Percentiles rank a stretch among this genome's conserved stretches.
Evolutionary conservation across 176 grass and related monocot genomes (phyloP).

Genomic region (Tillandsia leiboldiana): DNA sequence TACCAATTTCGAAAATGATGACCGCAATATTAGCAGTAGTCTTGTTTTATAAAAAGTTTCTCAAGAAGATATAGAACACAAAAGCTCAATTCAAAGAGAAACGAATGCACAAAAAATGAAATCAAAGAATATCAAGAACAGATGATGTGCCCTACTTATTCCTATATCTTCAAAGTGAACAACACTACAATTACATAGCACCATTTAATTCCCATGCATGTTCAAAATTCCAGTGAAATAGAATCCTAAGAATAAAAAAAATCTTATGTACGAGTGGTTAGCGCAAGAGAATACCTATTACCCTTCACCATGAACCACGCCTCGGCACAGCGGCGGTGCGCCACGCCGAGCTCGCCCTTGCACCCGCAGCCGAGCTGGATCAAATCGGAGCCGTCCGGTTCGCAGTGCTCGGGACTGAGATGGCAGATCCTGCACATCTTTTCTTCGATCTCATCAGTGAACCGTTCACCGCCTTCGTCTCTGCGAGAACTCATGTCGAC

Average conservation of each 20-base stretch:
- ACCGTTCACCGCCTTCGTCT: background rate
- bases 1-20: too few relatives aligned
- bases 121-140: too few relatives aligned
- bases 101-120: too few relatives aligned
- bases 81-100: too few relatives aligned
- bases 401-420: background rate
- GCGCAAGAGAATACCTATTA: background rate
- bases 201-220: background rate
- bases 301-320: constrained; percentile 16
- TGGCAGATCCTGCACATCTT: constrained; percentile 13
- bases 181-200: background rate
- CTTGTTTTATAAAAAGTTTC: too few relatives aligned
- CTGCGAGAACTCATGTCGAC: background rate
- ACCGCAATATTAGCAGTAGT: too few relatives aligned
- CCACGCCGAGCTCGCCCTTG: constrained; percentile 11
- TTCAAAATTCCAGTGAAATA: background rate
- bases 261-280: background rate
- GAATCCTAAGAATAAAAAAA: background rate
- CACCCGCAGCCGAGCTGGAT: constrained; percentile 11
- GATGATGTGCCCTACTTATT: too few relatives aligned
- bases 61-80: too few relatives aligned
- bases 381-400: background rate
- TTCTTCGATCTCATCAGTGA: background rate
- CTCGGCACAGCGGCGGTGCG: constrained; percentile 11
- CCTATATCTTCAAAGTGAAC: too few relatives aligned